Conservation (phyloP, 495 filamentous ascomycete species). For the Neurospora intermedia region DNA sequence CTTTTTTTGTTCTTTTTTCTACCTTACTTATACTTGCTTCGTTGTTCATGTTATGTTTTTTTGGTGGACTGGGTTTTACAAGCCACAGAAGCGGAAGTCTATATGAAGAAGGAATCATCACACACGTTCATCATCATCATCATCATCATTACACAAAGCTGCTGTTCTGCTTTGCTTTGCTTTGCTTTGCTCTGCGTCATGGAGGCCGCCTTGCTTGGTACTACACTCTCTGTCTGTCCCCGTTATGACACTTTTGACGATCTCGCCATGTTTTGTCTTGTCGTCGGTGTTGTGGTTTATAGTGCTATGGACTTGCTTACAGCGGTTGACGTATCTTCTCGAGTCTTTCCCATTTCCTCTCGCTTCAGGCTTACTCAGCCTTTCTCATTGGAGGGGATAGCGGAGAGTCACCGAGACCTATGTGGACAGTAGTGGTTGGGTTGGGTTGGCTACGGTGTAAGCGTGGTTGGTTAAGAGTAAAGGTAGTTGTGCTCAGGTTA, state of each 20-base stretch:
- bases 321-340: background rate
- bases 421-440: background rate
- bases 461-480: background rate
- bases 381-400: background rate
- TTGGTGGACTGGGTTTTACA: background rate
- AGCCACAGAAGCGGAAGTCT: background rate
- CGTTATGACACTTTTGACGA: background rate
- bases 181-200: background rate
- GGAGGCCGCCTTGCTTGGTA: background rate
- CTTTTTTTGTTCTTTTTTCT: background rate
- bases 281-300: too few species aligned
- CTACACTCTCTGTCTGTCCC: background rate
- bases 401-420: background rate
- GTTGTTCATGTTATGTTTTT: slow-evolving; percentile 7
- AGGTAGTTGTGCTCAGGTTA: background rate
- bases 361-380: background rate
- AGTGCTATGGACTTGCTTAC: too few species aligned
- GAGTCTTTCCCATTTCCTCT: background rate
- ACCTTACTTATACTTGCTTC: slow-evolving; percentile 3
- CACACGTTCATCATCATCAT: background rate
- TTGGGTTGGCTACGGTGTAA: background rate
- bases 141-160: background rate
- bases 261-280: background rate
- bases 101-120: background rate
- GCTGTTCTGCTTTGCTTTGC: background rate